phyloP scores from a whole-genome alignment of 2,329 filamentous ascomycete species.

The Arthrobotrys sinensis region DNA sequence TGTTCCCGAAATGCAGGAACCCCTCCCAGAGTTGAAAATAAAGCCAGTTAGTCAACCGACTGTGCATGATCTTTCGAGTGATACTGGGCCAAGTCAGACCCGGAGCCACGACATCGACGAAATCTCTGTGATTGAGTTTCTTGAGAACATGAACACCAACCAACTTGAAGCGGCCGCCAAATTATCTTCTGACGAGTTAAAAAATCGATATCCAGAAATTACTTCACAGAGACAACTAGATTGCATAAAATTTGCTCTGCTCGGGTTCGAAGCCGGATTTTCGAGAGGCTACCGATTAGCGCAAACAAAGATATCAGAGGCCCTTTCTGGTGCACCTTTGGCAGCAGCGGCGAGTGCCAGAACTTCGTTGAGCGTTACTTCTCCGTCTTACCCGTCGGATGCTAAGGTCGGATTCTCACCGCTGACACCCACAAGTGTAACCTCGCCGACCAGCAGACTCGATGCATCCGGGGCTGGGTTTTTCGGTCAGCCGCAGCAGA shows the following conservation, averaged over 20 bases:
- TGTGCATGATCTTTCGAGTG: background rate
- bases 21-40: constrained; percentile 24
- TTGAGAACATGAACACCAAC: constrained; percentile 35
- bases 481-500: constrained; percentile 25
- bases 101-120: constrained; percentile 35
- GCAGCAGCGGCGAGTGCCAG: background rate
- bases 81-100: background rate
- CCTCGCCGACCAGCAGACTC: constrained; percentile 39
- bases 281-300: constrained; percentile 26
- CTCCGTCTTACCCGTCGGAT: constrained; percentile 38
- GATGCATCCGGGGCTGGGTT: constrained; percentile 18
- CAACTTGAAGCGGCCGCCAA: constrained; percentile 42
- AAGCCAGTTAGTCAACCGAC: background rate
- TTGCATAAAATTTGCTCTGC: constrained; percentile 42
- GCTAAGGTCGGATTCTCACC: constrained; percentile 25
- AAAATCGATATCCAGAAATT: constrained; percentile 35
- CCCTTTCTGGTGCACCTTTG: constrained; percentile 6
- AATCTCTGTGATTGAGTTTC: constrained; percentile 35
- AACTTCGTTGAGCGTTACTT: constrained; percentile 30
- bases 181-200: constrained; percentile 33
- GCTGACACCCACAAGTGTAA: constrained; percentile 40
- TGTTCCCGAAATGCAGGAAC: constrained; percentile 45
- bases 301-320: constrained; percentile 19
- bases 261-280: constrained; percentile 45
- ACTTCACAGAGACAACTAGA: constrained; percentile 34